Conservation (phyloP, 257 asterid genomes). For the Orobanche coerulescens region DNA sequence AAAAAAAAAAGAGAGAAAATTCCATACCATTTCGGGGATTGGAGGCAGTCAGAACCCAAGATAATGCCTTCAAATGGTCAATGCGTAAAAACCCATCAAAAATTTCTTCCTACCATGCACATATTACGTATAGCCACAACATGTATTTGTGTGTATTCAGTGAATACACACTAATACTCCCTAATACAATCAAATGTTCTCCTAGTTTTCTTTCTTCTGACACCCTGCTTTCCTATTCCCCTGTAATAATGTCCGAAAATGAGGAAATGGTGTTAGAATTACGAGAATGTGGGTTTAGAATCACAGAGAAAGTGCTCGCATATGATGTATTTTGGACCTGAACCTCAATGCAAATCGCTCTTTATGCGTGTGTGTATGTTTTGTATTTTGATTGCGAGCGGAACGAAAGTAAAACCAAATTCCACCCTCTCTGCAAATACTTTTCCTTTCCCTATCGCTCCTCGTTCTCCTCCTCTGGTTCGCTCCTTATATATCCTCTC, state of each 20-base stretch:
- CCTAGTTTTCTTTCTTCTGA: background rate
- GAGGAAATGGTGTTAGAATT: background rate
- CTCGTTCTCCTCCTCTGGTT: background rate
- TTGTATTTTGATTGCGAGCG: constrained; percentile 9
- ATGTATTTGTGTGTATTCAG: constrained; percentile 1
- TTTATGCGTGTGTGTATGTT: background rate
- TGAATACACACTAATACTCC: background rate
- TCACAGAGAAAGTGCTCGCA: constrained; percentile 21
- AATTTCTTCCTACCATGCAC: constrained; percentile 16
- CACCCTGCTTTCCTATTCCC: background rate
- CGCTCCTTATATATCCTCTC: background rate
- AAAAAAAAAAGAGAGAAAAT: background rate
- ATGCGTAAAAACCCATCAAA: constrained; percentile 19
- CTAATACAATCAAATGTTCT: background rate
- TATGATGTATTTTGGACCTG: background rate
- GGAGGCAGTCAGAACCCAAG: constrained; percentile 27
- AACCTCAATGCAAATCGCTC: constrained; percentile 21
- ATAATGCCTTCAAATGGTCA: constrained; percentile 17
- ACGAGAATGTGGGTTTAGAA: constrained; percentile 24
- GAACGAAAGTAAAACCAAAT: constrained; percentile 6
- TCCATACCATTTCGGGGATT: constrained; percentile 24
- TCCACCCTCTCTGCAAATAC: constrained; percentile 15
- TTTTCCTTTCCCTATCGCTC: constrained; percentile 19
- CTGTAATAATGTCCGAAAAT: background rate
- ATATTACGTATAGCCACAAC: background rate